Conservation (phyloP, 345 rosid species). For the Gossypioides kirkii region DNA sequence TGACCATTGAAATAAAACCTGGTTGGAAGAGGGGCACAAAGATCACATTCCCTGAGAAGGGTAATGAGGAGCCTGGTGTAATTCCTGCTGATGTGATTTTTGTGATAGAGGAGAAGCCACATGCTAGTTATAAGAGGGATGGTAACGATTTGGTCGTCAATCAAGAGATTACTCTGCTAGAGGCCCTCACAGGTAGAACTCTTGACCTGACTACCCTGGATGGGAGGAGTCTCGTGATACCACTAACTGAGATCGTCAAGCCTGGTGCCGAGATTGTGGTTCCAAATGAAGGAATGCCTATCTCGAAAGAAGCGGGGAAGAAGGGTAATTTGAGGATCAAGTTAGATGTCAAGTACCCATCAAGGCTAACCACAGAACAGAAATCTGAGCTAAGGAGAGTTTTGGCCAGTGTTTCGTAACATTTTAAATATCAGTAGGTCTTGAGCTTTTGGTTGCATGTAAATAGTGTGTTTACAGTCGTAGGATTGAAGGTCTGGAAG, state of each 20-base stretch:
- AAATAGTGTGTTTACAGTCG: constrained; percentile 20
- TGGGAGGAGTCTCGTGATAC: constrained; percentile 65
- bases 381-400: constrained; percentile 79
- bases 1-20: constrained; percentile 81
- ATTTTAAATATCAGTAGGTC: constrained; percentile 5
- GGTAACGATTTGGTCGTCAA: constrained; percentile 69
- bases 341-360: constrained; percentile 77
- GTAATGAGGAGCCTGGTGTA: constrained; percentile 75
- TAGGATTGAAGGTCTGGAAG: constrained; percentile 25
- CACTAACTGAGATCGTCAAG: constrained; percentile 62
- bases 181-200: constrained; percentile 81
- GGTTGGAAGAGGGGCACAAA: constrained; percentile 99
- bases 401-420: constrained; percentile 54
- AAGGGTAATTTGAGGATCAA: constrained; percentile 81
- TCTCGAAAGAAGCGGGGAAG: constrained; percentile 71
- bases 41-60: constrained; percentile 84
- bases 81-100: constrained; percentile 78
- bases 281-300: constrained; percentile 91
- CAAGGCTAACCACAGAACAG: constrained; percentile 66
- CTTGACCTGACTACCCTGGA: constrained; percentile 60
- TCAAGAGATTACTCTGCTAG: constrained; percentile 76
- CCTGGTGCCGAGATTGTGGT: constrained; percentile 76
- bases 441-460: constrained; percentile 16
- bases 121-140: constrained; percentile 70
- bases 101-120: constrained; percentile 83